Base-by-base conservation (phyloP, 2,329 filamentous ascomycete genomes). In the Penicillium sp. region DNA sequence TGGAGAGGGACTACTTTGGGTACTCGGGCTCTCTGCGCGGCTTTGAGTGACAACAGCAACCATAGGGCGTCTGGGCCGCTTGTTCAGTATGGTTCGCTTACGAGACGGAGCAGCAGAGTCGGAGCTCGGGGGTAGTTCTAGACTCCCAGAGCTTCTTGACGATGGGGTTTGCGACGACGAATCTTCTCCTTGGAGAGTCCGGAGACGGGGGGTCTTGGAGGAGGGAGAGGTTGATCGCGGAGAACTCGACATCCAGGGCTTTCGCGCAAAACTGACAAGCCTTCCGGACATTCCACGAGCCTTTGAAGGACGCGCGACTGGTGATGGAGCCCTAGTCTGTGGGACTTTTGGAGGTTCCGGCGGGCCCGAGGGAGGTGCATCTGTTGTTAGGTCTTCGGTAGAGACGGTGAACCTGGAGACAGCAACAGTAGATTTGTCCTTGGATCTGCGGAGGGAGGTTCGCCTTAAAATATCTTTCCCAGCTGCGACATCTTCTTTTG, bases 201-300 rank as follows among this genome's bases (percentile, higher is more conserved):
- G 66, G 30, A 68, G 68, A 63, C 70, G 72, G 31, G 71, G 59
- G 51, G 68, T 66, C 60, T 75, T 76, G 2, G 74, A 71, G 17
- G 73, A 75, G 3, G 82, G 81, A 21, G 82, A 83, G 7, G 82
- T 78, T 4, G 82, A 81, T 63, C 81, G 77, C 5, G 75, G 73
- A 9, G 77, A 76, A 48, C 71, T 75, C 11, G 74, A 73, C 54
- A 76, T 77, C 83, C 83, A 85, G 58, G 82, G 81, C 70, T 82
- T 84, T 52, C 82, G 78, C 38, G 82, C 81, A 57, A 86, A 75
- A 50, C 75, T 82, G 52, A 80, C 80, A 65, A 85, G 76, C 26
- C 83, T 79, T 35, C 79, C 82, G n/a, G 83, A 81, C 64, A 84
- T 79, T 11, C 79, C 79, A 56, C 79, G 81, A 49, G 76, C 69